Evolutionary conservation across 805 yeast species (phyloP), one percentile per base, ranked within the genome.

Genomic region (Yamadazyma olivae): DNA sequence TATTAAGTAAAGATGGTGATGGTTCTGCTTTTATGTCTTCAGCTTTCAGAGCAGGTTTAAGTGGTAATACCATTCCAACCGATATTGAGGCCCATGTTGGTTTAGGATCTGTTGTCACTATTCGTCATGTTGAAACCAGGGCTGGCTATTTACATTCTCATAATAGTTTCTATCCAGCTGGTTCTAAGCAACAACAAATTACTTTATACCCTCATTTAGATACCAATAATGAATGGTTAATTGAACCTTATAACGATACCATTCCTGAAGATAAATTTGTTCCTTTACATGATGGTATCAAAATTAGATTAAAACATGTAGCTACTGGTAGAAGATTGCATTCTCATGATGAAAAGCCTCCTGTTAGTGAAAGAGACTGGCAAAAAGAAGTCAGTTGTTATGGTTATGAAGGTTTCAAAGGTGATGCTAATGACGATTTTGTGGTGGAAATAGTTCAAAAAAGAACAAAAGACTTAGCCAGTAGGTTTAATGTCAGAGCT

Each of bases 111-210:
- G 57, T 62, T 6, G 72, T 85, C 19, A 70, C 88, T 24, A 46
- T 85, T 26, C 82, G 83, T 54, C 95, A 85, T 53, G 44, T 75
- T 21, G 77, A 75, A 44, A 81, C 91, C 24, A 73, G 71, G 48
- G 93, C 90, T 46, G 93, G 93, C 33, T 85, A 85, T 59, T 69
- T 85, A 49, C 95, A 85, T 57, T 83, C 91, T n/a, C 95, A 85
- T 59, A 69, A 71, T 38, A 80, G 77, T 50, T 61, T 67, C 48
- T 83, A 81, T 50, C 85, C 81, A 51, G 75, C 84, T 32, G 95
- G 95, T 41, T 85, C 95, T 6, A 75, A 82, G 52, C 95, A 85
- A 61, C 95, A 85, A 60, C 95, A 85, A 61, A 62, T 85, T 46
- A 84, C 93, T 4, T 67, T 84, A 44, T 85, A 85, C 54, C 90